Base-by-base conservation (phyloP, 257 asterid genomes). In the Paraleonurus japonicus region DNA sequence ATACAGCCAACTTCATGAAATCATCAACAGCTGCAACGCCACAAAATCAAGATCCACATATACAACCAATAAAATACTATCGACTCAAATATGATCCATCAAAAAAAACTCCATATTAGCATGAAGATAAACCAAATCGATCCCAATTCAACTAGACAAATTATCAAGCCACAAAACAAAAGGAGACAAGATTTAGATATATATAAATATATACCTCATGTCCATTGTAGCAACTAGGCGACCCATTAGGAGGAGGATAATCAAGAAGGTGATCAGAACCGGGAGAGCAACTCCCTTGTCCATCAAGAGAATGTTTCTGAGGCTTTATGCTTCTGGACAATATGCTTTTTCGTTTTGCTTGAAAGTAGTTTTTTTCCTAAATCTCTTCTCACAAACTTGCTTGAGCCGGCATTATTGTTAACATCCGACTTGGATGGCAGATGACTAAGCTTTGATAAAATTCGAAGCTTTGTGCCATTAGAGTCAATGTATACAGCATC, bases 401-500 rank as follows among this genome's bases (percentile, higher is more conserved):
- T 77, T 4, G 83, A 62, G 26, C 74, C 79, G 67, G 67, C 54
- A 70, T 76, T 86, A 73, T 74, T 78, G 15, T 55, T 63, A 15
- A 26, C 79, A 75, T 66, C 79, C 4, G 82, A 71, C 61, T 50
- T 75, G 10, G 75, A 71, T 17, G 79, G 76, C 33, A 62, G 72
- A 80, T 85, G 84, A 17, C 65, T 69, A 30, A 83, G 78, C 84
- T 86, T 90, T 2, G 98, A 93, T 28, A 93, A 72, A 65, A 87
- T 84, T 16, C 95, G 88, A 81, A 93, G 78, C 84, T 93, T 93
- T 11, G 91, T 85, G 61, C 98, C 97, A 69, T 73, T 87, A 58
- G 96, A 85, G 59, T 93, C 98, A 3, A 90, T 73, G 60, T 93
- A 90, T 19, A 93, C 97, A 53, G 84, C 88, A 76, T 89, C 84